phyloP scores from a whole-genome alignment of 805 yeast species.

The Candida cerambycidarum region DNA sequence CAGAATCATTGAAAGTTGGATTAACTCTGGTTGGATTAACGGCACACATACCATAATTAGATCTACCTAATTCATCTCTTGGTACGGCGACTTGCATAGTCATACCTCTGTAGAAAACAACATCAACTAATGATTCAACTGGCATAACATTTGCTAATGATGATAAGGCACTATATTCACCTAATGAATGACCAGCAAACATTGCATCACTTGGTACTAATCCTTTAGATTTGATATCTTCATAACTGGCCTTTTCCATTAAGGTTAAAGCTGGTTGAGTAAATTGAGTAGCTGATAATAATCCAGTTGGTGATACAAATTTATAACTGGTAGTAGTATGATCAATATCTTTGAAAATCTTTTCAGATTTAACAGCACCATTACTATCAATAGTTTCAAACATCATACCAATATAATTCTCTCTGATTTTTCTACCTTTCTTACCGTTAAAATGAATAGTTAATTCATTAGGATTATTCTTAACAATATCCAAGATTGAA shows the following conservation, averaged over 20 bases:
- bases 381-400: slow-evolving; percentile 89
- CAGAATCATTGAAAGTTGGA: slow-evolving; percentile 86
- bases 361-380: slow-evolving; percentile 84
- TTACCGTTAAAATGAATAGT: slow-evolving; percentile 98
- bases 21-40: slow-evolving; percentile 94
- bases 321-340: slow-evolving; percentile 81
- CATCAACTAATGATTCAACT: slow-evolving; percentile 93
- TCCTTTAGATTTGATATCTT: slow-evolving; percentile 95
- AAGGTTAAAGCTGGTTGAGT: slow-evolving; percentile 98
- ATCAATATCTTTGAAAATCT: slow-evolving; percentile 90
- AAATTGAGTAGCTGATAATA: slow-evolving; percentile 96
- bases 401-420: slow-evolving; percentile 94
- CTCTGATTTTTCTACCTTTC: slow-evolving; percentile 91
- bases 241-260: slow-evolving; percentile 99
- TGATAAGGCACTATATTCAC: slow-evolving; percentile 97
- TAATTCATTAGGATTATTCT: slow-evolving; percentile 91
- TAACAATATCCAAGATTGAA: slow-evolving; percentile 93
- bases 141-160: slow-evolving; percentile 99
- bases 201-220: slow-evolving; percentile 89
- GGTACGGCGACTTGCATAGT: slow-evolving; percentile 99
- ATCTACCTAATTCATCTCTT: slow-evolving; percentile 91
- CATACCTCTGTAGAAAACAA: slow-evolving; percentile 99
- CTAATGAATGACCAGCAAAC: slow-evolving; percentile 99
- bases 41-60: slow-evolving; percentile 99
- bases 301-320: slow-evolving; percentile 90